Base-by-base conservation (phyloP, 208 protist genomes). In the Balamuthia mandrillaris region DNA sequence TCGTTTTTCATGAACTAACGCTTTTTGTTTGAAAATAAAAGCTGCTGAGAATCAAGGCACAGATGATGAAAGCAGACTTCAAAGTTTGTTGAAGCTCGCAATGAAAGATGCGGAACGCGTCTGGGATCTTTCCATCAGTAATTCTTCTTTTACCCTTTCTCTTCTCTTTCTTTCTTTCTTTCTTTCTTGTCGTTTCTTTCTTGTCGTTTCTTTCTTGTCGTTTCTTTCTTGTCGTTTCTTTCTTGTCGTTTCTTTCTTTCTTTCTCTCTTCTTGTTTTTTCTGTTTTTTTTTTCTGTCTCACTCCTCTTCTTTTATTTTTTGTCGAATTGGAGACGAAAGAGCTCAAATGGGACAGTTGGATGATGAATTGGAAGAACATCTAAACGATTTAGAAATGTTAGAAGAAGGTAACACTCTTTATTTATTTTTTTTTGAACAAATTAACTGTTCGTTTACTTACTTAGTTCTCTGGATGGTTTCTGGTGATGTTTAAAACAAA, bases 301-400 rank as follows among this genome's bases (percentile, higher is more conserved):
- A n/a, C n/a, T n/a, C n/a, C n/a, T n/a, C n/a, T n/a, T n/a, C n/a
- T n/a, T n/a, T n/a, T n/a, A n/a, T n/a, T n/a, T n/a, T n/a, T n/a
- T n/a, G n/a, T n/a, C n/a, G n/a, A n/a, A n/a, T n/a, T n/a, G n/a
- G n/a, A n/a, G 63, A 33, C 63, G 63, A 72, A 33, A 72, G 47
- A 41, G 18, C 63, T 18, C 63, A 72, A 21, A 72, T 72, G 63
- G 63, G 63, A 4, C 63, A 72, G 63, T 33, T 16, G n/a, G 63
- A 72, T 7, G 63, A 72, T 27, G 63, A 72, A 14, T 41, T 72
- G 18, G 63, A 72, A 16, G 63, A 72, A 72, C 63, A 72, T 41
- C 63, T 72, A 16, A 72, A 72, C 37, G 63, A 72, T 49, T 41
- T 72, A 21, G 63, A 72, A 47, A 72, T 72, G 63, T 41, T 72